These are phyloP conservation scores for Prunus persica DNA, from an alignment of 306 rosid genomes.

Conservation along the genomic window Prunus_persica_NCBIv2 NC_034009.1:47771501-47772000, in stretches of 20 bases:
- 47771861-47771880: background rate
- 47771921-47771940: background rate
- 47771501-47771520: background rate
- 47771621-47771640: background rate
- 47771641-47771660: background rate
- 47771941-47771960: background rate
- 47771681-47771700: background rate
- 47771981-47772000: too few relatives aligned
- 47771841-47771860: constrained; percentile 54
- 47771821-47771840: constrained; percentile 76
- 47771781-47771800: constrained; percentile 68
- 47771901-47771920: background rate
- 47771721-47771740: constrained; percentile 34
- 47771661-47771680: background rate
- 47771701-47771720: background rate
- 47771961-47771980: too few relatives aligned
- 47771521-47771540: constrained; percentile 5
- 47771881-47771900: background rate
- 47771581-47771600: constrained; percentile 42
- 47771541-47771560: constrained; percentile 21
- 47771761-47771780: constrained; percentile 96
- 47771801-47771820: constrained; percentile 58
- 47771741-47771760: constrained; percentile 59
- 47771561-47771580: constrained; percentile 17
- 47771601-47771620: background rate